Evolutionary conservation across 768 basidiomycete species (phyloP).

Genomic region (Gyrodon lividus): DNA sequence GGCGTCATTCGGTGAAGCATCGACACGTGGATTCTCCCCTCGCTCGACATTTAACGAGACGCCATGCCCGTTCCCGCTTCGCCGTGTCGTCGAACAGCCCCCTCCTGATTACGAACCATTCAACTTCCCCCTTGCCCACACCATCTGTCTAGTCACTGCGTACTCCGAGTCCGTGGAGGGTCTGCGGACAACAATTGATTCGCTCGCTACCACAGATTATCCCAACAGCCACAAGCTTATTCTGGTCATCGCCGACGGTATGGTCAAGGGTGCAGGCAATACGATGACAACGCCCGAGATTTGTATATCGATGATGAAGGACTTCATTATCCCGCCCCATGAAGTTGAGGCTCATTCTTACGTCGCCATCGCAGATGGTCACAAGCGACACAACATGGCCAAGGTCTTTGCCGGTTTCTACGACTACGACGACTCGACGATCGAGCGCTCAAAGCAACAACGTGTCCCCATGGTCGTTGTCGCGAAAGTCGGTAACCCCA

Average conservation of each 20-base stretch:
- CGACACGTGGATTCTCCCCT: constrained; percentile 27
- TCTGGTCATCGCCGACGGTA: constrained; percentile 94
- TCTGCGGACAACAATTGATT: constrained; percentile 95
- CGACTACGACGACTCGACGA: constrained; percentile 86
- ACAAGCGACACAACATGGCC: constrained; percentile 99
- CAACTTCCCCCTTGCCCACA: constrained; percentile 91
- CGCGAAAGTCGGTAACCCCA: constrained; percentile 92
- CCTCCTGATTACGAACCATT: constrained; percentile 90
- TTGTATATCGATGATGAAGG: constrained; percentile 95
- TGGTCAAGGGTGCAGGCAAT: constrained; percentile 97
- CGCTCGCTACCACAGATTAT: constrained; percentile 96
- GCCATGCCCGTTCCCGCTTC: constrained; percentile 90
- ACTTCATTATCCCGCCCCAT: constrained; percentile 72
- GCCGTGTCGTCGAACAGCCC: constrained; percentile 90
- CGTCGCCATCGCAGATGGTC: constrained; percentile 98
- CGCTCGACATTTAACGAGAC: constrained; percentile 61
- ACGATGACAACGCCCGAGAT: constrained; percentile 90
- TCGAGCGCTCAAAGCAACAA: constrained; percentile 92
- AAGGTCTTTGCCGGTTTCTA: constrained; percentile 99
- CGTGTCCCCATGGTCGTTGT: constrained; percentile 95
- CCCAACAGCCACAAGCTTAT: constrained; percentile 97
- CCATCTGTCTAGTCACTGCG: constrained; percentile 95
- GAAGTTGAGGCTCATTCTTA: constrained; percentile 95
- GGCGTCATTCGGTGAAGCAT: constrained; percentile 61
- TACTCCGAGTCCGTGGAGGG: constrained; percentile 98